These are phyloP conservation scores for Globisporangium mamillatum DNA, from an alignment of 352 stramenopile species.

Conservation along the genomic window DNA sequence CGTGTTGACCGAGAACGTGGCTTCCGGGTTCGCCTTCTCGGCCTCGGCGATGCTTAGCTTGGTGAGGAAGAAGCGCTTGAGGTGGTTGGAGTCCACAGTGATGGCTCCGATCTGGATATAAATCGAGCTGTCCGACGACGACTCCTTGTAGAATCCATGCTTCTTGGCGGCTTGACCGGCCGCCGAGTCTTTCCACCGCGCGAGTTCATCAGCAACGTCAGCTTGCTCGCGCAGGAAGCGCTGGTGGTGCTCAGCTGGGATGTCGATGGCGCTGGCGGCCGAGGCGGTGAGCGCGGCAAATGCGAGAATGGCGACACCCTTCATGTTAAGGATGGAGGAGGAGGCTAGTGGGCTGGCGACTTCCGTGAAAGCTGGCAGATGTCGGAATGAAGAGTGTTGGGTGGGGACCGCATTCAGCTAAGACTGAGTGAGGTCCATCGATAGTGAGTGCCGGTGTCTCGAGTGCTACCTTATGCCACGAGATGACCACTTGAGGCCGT, in stretches of 20 bases:
- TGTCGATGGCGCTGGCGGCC: neutral
- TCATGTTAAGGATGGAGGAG: neutral
- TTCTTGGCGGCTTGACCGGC: neutral
- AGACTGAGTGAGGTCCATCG: neutral
- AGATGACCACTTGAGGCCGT: neutral
- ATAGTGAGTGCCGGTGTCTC: neutral
- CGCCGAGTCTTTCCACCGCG: neutral
- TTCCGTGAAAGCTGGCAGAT: neutral
- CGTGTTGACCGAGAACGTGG: neutral
- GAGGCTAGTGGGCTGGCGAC: neutral
- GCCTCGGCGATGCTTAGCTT: neutral
- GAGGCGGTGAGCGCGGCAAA: neutral
- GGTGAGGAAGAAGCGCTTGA: neutral
- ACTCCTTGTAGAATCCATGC: neutral
- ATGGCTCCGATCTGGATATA: neutral
- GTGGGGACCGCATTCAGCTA: neutral
- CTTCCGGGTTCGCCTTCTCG: neutral
- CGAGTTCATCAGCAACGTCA: neutral
- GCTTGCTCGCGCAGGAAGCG: neutral
- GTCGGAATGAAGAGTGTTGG: neutral
- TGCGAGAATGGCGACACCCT: neutral
- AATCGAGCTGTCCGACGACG: neutral
- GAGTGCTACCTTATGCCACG: neutral
- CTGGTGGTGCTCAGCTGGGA: neutral
- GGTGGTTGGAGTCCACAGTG: neutral